Evolutionary conservation across 768 basidiomycete genomes (phyloP).

Genomic region (Jaapia argillacea): DNA sequence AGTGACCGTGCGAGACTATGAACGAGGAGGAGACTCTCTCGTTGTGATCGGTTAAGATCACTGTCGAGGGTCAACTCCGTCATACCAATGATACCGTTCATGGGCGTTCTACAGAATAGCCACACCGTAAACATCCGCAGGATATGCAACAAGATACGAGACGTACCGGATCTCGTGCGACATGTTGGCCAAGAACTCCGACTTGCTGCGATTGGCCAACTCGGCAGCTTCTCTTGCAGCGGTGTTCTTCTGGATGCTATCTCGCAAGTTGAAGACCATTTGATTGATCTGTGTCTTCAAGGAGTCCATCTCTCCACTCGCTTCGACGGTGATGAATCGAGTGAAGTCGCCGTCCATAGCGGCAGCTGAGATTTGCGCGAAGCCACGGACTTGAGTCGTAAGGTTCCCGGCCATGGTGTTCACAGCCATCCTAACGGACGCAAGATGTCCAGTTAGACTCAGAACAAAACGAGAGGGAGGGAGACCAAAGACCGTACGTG

Average conservation of each 20-base stretch:
- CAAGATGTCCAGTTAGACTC: no score
- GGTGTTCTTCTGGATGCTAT: constrained; percentile 97
- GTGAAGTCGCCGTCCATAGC: constrained; percentile 99
- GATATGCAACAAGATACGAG: background rate
- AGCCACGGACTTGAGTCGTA: constrained; percentile 98
- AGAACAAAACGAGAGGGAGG: no score
- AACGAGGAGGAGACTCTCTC: constrained; percentile 92
- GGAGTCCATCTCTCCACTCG: constrained; percentile 97
- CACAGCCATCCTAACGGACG: constrained; percentile 64
- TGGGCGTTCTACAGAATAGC: constrained; percentile 67
- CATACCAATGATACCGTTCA: constrained; percentile 99
- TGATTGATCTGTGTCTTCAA: constrained; percentile 98
- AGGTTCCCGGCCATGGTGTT: constrained; percentile 97
- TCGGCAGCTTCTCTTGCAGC: constrained; percentile 96
- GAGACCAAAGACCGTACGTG: constrained; percentile 50
- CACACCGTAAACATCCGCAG: constrained; percentile 6
- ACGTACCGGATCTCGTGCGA: constrained; percentile 88
- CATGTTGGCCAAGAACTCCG: constrained; percentile 99
- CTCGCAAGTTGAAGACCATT: constrained; percentile 97
- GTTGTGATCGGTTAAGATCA: constrained; percentile 87
- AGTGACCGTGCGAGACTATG: constrained; percentile 90
- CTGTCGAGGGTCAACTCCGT: constrained; percentile 95
- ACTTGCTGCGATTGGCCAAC: constrained; percentile 93
- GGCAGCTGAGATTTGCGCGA: constrained; percentile 96
- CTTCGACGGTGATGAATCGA: constrained; percentile 98